These are phyloP conservation scores for Licmophora abbreviata DNA, from an alignment of 108 stramenopile species.

Conservation along the genomic window DNA sequence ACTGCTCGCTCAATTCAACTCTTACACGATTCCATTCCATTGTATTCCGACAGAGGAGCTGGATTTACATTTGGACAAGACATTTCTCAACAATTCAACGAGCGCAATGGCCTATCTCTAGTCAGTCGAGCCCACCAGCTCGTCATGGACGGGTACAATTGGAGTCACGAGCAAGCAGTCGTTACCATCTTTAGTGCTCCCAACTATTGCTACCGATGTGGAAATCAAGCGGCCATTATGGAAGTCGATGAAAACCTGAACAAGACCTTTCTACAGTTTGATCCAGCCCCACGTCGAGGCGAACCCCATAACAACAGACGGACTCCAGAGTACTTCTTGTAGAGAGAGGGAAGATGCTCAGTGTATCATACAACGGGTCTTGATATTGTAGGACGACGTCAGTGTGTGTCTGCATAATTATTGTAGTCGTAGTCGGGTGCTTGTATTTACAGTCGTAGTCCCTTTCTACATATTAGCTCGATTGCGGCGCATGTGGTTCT, in stretches of 20 bases:
- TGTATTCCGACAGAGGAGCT: too few relatives aligned
- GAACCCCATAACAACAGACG: conserved; percentile 90
- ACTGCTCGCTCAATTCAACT: too few relatives aligned
- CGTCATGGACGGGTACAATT: conserved; percentile 97
- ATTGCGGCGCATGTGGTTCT: too few relatives aligned
- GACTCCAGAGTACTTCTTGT: conserved; percentile 96
- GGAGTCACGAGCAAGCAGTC: conserved; percentile 92
- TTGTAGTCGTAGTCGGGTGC: too few relatives aligned
- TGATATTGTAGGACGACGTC: too few relatives aligned
- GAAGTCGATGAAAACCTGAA: conserved; percentile 90
- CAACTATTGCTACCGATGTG: conserved; percentile 99
- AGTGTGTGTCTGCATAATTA: too few relatives aligned
- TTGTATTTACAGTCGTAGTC: too few relatives aligned
- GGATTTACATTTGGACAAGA: conserved; percentile 95
- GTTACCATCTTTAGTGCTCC: conserved; percentile 98
- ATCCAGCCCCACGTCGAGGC: conserved; percentile 95
- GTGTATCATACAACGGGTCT: too few relatives aligned
- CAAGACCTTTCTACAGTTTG: conserved; percentile 89
- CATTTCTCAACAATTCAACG: conserved; percentile 84
- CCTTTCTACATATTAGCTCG: too few relatives aligned
- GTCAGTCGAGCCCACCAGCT: conserved; percentile 89
- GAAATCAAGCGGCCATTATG: conserved; percentile 99
- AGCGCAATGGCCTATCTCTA: conserved; percentile 78
- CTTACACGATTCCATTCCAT: too few relatives aligned
- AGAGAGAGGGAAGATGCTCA: too few relatives aligned